Base-by-base conservation (phyloP, 106 monocot species). In the Acorus calamus region DNA sequence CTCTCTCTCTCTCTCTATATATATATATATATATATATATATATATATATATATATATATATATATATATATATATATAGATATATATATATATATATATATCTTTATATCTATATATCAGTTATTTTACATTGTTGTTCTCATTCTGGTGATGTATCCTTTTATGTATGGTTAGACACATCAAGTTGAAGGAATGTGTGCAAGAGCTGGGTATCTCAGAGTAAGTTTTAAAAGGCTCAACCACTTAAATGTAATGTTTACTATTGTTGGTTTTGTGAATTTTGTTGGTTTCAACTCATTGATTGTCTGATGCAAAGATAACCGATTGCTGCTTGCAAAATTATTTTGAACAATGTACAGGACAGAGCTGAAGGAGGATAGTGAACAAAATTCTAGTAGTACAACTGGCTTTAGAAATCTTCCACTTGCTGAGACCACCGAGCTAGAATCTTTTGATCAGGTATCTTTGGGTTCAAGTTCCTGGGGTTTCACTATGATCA, bases 361-460 rank as follows among this genome's bases (percentile, higher is more conserved):
- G 54, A 77, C 66, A 56, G 66, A 67, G 41, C 59, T 45, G 60
- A 71, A 64, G 56, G 78, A 71, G 44, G 62, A 50, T 51, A 53
- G 44, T 59, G 10, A 61, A 48, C 41, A 66, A 71, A 50, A 44
- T 61, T 67, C 66, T 65, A 63, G 44, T 57, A 50, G 11, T 49
- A 50, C 45, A 57, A 45, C 69, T 63, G 70, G 53, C 60, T 46
- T 75, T 62, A 45, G 46, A 54, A 52, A 41, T 63, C 43, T 9
- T 55, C 49, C 50, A 11, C 11, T 61, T 6, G 10, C 53, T 52
- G 71, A 74, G 51, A 73, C 54, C 69, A 73, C 54, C 69, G 81
- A 81, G 42, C 65, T 88, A 54, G 81, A 81, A 71, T 86, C 83
- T 54, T 92, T 99, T 81, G 85, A 99, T 64, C 81, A 99, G 98